Conservation (phyloP, 768 basidiomycete genomes). For the Trametes maxima region DNA sequence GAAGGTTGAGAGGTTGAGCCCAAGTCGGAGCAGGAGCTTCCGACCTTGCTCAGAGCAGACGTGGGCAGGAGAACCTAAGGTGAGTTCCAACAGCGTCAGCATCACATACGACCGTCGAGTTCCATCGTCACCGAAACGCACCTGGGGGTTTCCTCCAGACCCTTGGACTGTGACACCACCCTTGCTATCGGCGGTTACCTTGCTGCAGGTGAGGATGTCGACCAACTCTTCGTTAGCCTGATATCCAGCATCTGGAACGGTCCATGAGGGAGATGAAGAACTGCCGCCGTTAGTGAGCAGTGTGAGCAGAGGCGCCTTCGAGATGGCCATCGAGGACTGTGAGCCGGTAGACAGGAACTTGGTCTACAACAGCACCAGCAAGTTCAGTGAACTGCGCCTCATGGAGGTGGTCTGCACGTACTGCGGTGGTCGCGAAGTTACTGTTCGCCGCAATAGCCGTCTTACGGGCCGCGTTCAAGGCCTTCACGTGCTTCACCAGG, state of each 20-base stretch:
- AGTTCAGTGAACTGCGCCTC: not conserved
- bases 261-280: constrained; percentile 44
- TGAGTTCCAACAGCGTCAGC: not conserved
- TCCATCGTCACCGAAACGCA: constrained; percentile 16
- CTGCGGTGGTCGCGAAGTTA: constrained; percentile 50
- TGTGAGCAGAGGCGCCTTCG: constrained; percentile 57
- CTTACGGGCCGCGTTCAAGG: constrained; percentile 57
- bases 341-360: constrained; percentile 46
- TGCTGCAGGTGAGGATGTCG: constrained; percentile 54
- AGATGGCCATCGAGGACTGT: constrained; percentile 47
- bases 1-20: constrained; percentile 14
- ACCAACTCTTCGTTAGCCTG: constrained; percentile 45
- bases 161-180: constrained; percentile 46
- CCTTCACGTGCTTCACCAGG: constrained; percentile 47
- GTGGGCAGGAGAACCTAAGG: constrained; percentile 40
- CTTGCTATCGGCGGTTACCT: constrained; percentile 37
- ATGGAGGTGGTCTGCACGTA: constrained; percentile 29
- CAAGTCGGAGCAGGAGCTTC: constrained; percentile 25
- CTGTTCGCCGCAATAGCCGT: constrained; percentile 46
- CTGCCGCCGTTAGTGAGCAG: constrained; percentile 58
- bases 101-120: not conserved
- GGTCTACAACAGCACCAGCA: constrained; percentile 36
- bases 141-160: constrained; percentile 50
- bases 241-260: constrained; percentile 45
- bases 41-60: constrained; percentile 30